Conservation (phyloP, 1,284 basidiomycete species). For the Pterula multifida region DNA sequence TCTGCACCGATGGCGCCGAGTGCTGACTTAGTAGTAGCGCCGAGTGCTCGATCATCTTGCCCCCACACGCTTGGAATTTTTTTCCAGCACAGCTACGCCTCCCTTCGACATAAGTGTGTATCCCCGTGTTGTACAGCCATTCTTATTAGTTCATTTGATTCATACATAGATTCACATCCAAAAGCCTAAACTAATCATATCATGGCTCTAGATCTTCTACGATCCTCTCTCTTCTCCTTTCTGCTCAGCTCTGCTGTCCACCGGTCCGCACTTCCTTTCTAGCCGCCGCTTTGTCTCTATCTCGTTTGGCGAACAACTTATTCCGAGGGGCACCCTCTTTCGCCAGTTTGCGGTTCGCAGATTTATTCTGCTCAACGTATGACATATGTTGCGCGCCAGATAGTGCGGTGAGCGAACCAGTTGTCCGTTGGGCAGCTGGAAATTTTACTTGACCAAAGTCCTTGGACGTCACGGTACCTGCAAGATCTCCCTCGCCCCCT, state of each 20-base stretch:
- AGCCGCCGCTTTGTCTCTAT: constrained; percentile 47
- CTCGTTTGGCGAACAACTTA: constrained; percentile 76
- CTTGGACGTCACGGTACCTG: constrained; percentile 68
- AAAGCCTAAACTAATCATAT: neutral
- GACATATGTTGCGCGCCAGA: constrained; percentile 85
- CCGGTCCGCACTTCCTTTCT: constrained; percentile 11
- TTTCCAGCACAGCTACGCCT: neutral
- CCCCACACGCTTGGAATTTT: constrained; percentile 1
- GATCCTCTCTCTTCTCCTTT: neutral
- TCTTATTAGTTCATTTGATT: constrained; percentile 1
- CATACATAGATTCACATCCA: neutral
- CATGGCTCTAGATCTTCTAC: neutral
- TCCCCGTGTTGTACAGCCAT: neutral
- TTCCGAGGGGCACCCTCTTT: constrained; percentile 42
- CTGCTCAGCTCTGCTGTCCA: neutral
- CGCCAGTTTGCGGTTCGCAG: constrained; percentile 75
- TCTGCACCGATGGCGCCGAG: neutral
- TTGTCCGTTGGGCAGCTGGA: constrained; percentile 70
- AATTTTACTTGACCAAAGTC: constrained; percentile 56
- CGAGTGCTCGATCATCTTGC: neutral
- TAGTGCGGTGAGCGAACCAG: constrained; percentile 75
- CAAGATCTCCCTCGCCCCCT: constrained; percentile 67
- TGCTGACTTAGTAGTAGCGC: neutral
- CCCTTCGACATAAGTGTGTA: neutral
- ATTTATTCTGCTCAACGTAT: constrained; percentile 87